phyloP scores from a whole-genome alignment of 805 yeast species.

The Dipodascus albidus region DNA sequence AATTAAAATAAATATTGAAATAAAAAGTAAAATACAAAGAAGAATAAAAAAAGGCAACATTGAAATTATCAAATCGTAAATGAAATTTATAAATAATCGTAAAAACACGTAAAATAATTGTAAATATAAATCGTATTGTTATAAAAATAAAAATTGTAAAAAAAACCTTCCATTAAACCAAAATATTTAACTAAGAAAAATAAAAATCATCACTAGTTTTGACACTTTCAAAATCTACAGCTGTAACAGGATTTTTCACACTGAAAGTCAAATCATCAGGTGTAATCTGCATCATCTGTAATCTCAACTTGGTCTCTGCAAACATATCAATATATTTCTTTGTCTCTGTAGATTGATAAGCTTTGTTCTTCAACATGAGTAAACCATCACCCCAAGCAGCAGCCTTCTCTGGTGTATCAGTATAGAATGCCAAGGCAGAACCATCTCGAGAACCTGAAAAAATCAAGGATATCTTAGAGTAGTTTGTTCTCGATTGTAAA shows the following conservation, averaged over 20 bases:
- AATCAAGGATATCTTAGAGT: conserved; percentile 43
- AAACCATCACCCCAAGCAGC: conserved; percentile 74
- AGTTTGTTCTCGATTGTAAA: conserved; percentile 44
- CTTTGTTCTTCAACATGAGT: conserved; percentile 35
- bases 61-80: no score
- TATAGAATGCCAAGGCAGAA: conserved; percentile 44
- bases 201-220: conserved; percentile 12
- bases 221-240: conserved; percentile 4
- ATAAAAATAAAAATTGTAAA: not conserved
- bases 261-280: conserved; percentile 17
- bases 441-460: conserved; percentile 25
- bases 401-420: conserved; percentile 58
- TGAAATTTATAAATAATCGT: no score
- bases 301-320: conserved; percentile 34
- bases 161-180: not conserved
- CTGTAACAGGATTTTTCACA: not conserved
- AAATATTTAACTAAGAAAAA: not conserved
- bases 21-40: no score
- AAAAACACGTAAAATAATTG: no score
- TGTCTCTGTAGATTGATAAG: conserved; percentile 33
- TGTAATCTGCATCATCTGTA: conserved; percentile 37
- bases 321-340: conserved; percentile 33
- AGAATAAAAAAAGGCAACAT: no score
- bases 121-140: not conserved
- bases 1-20: no score